Percentiles rank a stretch among this genome's conserved stretches.
phyloP scores from a whole-genome alignment of 1,284 basidiomycete species.

The Cutaneotrichosporon daszewskae region DNA sequence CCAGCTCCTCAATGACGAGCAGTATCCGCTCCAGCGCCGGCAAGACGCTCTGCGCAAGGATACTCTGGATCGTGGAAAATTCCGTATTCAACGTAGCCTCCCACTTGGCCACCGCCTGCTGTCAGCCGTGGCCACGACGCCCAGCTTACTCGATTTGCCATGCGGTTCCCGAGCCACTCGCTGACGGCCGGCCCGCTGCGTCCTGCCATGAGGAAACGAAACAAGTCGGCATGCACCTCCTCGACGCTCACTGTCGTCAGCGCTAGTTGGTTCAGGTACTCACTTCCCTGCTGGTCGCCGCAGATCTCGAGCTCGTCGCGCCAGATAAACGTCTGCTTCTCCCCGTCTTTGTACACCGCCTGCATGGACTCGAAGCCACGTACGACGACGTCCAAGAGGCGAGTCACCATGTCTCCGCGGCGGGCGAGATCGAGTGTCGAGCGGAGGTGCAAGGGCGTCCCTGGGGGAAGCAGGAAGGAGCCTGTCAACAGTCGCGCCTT shows the following conservation, averaged over 20 bases:
- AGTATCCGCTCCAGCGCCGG: constrained; percentile 38
- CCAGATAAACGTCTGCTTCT: constrained; percentile 42
- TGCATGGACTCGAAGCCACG: constrained; percentile 33
- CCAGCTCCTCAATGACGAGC: constrained; percentile 37
- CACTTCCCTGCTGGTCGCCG: constrained; percentile 33
- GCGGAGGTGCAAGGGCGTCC: neutral
- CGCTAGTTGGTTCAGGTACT: neutral
- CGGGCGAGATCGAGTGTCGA: constrained; percentile 20
- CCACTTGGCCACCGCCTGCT: constrained; percentile 41
- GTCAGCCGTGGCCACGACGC: neutral
- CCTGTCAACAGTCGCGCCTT: constrained; percentile 25
- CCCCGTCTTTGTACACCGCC: constrained; percentile 28
- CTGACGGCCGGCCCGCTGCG: constrained; percentile 29
- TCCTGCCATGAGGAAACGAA: constrained; percentile 38
- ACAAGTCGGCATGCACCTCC: constrained; percentile 41
- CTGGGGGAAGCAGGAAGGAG: constrained; percentile 17
- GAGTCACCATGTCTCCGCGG: constrained; percentile 24
- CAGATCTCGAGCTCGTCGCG: constrained; percentile 42
- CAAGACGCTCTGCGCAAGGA: constrained; percentile 32
- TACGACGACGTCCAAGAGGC: constrained; percentile 26
- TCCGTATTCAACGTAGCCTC: constrained; percentile 28
- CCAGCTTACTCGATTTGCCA: constrained; percentile 35
- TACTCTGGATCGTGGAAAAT: constrained; percentile 27
- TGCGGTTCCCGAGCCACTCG: constrained; percentile 42
- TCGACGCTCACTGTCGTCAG: constrained; percentile 21